phyloP scores from a whole-genome alignment of 2,329 filamentous ascomycete genomes.

The Cercospora canescens region DNA sequence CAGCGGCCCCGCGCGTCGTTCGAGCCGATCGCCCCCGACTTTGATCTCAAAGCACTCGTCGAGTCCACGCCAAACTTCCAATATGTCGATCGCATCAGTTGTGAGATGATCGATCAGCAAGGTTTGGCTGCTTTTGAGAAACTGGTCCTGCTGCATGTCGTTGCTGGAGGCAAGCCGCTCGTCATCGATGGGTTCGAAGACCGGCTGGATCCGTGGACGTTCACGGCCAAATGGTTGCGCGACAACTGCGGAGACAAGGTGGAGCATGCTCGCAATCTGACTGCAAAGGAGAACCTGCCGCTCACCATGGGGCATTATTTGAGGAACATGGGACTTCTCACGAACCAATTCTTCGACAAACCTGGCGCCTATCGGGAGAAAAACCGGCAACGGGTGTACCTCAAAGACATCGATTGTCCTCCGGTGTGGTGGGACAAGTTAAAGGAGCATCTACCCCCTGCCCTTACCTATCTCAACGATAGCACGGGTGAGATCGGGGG shows the following conservation, averaged over 20 bases:
- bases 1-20: slow-evolving; percentile 84
- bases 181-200: slow-evolving; percentile 88
- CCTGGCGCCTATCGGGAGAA: slow-evolving; percentile 75
- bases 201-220: slow-evolving; percentile 72
- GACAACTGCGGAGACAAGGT: slow-evolving; percentile 76
- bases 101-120: slow-evolving; percentile 73
- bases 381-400: slow-evolving; percentile 80
- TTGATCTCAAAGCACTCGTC: slow-evolving; percentile 75
- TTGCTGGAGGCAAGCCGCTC: slow-evolving; percentile 80
- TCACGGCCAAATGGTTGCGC: slow-evolving; percentile 78
- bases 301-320: slow-evolving; percentile 91
- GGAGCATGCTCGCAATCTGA: slow-evolving; percentile 82
- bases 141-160: slow-evolving; percentile 78
- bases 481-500: slow-evolving; percentile 62
- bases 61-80: slow-evolving; percentile 81
- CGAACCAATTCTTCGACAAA: slow-evolving; percentile 73
- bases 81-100: slow-evolving; percentile 79
- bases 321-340: slow-evolving; percentile 78
- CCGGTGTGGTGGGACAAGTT: slow-evolving; percentile 80
- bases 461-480: slow-evolving; percentile 88
- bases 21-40: slow-evolving; percentile 82
- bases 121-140: slow-evolving; percentile 81
- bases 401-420: slow-evolving; percentile 97
- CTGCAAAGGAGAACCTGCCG: slow-evolving; percentile 69
- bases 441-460: slow-evolving; percentile 72